Conservation (phyloP, 1,139 yeast species). For the Suhomyces choctaworum region DNA sequence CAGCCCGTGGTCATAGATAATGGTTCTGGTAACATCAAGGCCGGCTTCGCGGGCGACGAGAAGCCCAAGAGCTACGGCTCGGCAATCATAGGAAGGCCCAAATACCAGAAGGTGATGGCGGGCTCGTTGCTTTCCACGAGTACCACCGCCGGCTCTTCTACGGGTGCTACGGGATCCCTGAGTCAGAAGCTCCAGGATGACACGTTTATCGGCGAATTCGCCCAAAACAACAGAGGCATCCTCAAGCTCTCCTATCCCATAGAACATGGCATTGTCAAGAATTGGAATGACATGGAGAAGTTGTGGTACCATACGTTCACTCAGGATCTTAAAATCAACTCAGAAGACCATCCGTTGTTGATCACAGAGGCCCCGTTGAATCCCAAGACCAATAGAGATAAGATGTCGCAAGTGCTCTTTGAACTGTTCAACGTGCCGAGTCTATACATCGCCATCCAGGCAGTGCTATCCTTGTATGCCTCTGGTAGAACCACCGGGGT, state of each 20-base stretch:
- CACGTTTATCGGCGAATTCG: conserved; percentile 69
- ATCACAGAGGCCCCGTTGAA: conserved; percentile 90
- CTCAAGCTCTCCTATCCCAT: conserved; percentile 71
- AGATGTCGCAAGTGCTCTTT: conserved; percentile 74
- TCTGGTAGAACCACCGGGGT: conserved; percentile 90
- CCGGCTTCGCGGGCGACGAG: conserved; percentile 94
- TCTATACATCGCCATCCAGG: conserved; percentile 77
- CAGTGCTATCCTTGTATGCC: conserved; percentile 82
- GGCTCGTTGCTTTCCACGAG: conserved; percentile 56
- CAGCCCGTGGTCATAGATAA: conserved; percentile 92
- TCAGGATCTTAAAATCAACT: conserved; percentile 53
- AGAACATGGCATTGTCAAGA: conserved; percentile 74
- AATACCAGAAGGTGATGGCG: conserved; percentile 83
- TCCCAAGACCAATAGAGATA: conserved; percentile 68
- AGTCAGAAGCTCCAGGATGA: conserved; percentile 24
- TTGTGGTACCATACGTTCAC: conserved; percentile 68
- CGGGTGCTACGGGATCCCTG: conserved; percentile 3
- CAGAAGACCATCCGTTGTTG: conserved; percentile 61
- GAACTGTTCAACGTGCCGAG: conserved; percentile 90
- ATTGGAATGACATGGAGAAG: conserved; percentile 86
- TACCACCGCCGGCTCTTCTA: conserved; percentile 28
- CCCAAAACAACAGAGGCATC: conserved; percentile 76
- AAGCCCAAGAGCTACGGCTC: conserved; percentile 60
- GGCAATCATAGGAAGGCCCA: conserved; percentile 73
- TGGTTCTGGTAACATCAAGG: conserved; percentile 87